Conservation (phyloP, 2,329 filamentous ascomycete genomes). For the Verticillium zaregamsianum region DNA sequence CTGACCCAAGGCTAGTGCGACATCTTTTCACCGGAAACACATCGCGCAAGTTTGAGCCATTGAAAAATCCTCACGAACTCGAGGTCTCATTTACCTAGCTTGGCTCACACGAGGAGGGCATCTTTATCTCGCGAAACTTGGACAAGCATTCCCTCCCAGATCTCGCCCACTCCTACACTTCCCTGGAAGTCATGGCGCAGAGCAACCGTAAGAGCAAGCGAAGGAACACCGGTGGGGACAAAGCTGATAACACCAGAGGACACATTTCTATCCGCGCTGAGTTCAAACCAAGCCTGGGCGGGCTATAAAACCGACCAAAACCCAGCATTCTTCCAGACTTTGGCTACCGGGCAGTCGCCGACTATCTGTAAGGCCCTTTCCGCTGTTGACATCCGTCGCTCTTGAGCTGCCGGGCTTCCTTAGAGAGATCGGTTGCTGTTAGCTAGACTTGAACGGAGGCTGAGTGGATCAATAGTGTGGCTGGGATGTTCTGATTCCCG, state of each 20-base stretch:
- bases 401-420: neutral
- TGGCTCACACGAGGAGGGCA: too few relatives aligned
- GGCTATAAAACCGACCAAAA: constrained; percentile 60
- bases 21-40: too few relatives aligned
- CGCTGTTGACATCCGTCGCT: neutral
- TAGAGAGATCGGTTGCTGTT: neutral
- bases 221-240: neutral
- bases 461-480: constrained; percentile 54
- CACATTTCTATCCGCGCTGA: constrained; percentile 57
- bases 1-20: too few relatives aligned
- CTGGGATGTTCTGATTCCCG: constrained; percentile 84
- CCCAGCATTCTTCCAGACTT: constrained; percentile 65
- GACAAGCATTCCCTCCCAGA: too few relatives aligned
- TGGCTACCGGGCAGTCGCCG: constrained; percentile 64
- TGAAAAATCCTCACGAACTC: too few relatives aligned
- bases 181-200: constrained; percentile 4
- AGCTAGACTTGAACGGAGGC: neutral
- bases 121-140: too few relatives aligned
- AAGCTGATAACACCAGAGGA: constrained; percentile 37
- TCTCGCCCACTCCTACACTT: too few relatives aligned
- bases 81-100: too few relatives aligned
- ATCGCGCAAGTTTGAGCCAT: too few relatives aligned
- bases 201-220: constrained; percentile 7
- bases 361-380: constrained; percentile 47
- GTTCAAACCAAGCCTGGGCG: constrained; percentile 69